Evolutionary conservation across 1,284 basidiomycete genomes (phyloP).

Genomic region (Tilletia setariae): DNA sequence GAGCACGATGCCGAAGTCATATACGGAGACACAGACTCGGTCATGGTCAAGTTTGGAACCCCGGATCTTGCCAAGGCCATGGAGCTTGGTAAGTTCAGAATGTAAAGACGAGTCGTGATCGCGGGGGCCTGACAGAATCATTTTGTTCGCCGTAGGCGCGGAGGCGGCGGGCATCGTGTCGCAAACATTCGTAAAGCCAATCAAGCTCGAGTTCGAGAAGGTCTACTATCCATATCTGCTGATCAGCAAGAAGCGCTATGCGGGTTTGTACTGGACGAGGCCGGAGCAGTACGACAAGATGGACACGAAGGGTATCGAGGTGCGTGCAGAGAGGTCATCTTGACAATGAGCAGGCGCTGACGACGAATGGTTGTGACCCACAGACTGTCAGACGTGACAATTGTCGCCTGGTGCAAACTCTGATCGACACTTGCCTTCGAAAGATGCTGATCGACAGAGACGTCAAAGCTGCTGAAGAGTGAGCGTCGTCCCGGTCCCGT

Average conservation of each 20-base stretch:
- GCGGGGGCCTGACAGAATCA: too few relatives aligned
- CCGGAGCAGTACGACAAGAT: conserved; percentile 53
- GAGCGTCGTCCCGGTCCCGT: conserved; percentile 21
- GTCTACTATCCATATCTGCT: conserved; percentile 53
- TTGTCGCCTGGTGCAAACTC: conserved; percentile 52
- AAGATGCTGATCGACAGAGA: conserved; percentile 55
- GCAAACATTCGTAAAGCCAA: conserved; percentile 47
- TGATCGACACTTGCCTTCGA: conserved; percentile 53
- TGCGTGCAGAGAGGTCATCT: background rate
- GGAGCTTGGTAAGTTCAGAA: conserved; percentile 28
- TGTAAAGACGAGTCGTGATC: background rate
- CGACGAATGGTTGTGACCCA: background rate
- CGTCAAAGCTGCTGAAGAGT: conserved; percentile 52
- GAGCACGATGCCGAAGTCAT: conserved; percentile 52
- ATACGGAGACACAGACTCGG: conserved; percentile 54
- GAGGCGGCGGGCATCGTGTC: conserved; percentile 88
- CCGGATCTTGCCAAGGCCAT: conserved; percentile 46
- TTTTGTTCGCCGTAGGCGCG: conserved; percentile 60
- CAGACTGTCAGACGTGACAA: conserved; percentile 53
- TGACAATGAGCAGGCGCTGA: too few relatives aligned
- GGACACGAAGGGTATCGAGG: conserved; percentile 54
- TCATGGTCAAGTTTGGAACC: conserved; percentile 54
- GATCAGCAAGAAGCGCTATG: conserved; percentile 55
- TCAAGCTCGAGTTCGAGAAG: conserved; percentile 55
- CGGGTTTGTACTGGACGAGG: conserved; percentile 52